Evolutionary conservation across 169 alveolate genomes (phyloP).

Genomic region (Toxoplasma gondii): DNA sequence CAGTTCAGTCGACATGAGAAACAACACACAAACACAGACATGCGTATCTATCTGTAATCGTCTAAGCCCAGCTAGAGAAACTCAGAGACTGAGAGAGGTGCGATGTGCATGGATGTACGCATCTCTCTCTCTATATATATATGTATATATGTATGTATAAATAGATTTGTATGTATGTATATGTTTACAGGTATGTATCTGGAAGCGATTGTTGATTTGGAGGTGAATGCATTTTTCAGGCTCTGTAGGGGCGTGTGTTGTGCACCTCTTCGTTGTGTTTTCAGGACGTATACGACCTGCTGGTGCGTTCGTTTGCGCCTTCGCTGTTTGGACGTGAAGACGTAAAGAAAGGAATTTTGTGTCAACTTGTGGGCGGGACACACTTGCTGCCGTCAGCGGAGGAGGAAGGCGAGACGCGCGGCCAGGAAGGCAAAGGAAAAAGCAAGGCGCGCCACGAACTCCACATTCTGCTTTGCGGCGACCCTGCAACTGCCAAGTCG

Average conservation of each 20-base stretch:
- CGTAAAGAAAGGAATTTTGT: conserved; percentile 88
- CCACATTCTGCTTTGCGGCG: conserved; percentile 98
- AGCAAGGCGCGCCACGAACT: conserved; percentile 91
- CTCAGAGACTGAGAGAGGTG: too few species aligned
- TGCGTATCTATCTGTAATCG: background rate
- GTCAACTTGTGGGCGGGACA: conserved; percentile 98
- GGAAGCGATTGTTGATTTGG: too few species aligned
- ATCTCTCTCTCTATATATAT: too few species aligned
- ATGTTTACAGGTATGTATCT: too few species aligned
- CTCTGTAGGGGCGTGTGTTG: background rate
- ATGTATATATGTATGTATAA: too few species aligned
- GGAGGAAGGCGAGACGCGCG: background rate
- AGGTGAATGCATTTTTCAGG: too few species aligned
- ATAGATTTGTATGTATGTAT: too few species aligned
- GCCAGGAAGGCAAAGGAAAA: conserved; percentile 38
- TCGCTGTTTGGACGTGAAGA: conserved; percentile 97
- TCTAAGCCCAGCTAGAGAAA: background rate
- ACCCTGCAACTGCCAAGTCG: conserved; percentile 99
- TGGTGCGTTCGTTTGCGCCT: conserved; percentile 97
- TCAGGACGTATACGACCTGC: conserved; percentile 82
- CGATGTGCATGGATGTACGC: too few species aligned
- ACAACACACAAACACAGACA: background rate
- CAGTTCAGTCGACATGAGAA: background rate
- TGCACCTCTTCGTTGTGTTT: too few species aligned
- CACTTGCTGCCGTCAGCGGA: conserved; percentile 78